These are phyloP conservation scores for Phaffia australis DNA, from an alignment of 768 basidiomycete species.

Conservation along the genomic window DNA sequence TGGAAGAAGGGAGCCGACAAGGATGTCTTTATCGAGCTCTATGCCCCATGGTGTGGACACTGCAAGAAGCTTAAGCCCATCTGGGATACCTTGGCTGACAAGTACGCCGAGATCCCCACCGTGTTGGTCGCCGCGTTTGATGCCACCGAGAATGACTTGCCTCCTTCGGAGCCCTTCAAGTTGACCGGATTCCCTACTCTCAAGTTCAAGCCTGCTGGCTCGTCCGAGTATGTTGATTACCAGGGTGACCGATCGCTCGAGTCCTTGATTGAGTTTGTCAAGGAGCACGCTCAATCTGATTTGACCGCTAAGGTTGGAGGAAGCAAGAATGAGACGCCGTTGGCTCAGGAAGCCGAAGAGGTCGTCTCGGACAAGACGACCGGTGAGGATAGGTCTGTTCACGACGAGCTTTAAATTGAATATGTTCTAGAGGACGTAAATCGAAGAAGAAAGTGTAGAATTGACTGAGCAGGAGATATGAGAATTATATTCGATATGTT, in stretches of 20 bases:
- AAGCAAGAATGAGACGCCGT: slow-evolving; percentile 49
- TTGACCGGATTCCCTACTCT: slow-evolving; percentile 67
- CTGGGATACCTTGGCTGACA: slow-evolving; percentile 83
- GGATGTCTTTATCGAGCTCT: slow-evolving; percentile 95
- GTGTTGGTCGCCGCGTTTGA: slow-evolving; percentile 71
- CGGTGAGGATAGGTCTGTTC: slow-evolving; percentile 29
- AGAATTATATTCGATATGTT: too few species aligned
- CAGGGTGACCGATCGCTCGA: slow-evolving; percentile 74
- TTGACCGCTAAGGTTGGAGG: slow-evolving; percentile 34
- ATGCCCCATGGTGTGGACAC: slow-evolving; percentile 93
- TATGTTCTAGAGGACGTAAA: neutral
- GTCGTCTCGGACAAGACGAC: slow-evolving; percentile 28
- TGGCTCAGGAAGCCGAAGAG: slow-evolving; percentile 25
- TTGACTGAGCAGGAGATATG: too few species aligned
- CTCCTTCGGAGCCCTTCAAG: slow-evolving; percentile 74
- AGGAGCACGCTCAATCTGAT: slow-evolving; percentile 41
- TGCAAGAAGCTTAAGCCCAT: slow-evolving; percentile 93
- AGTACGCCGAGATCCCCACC: slow-evolving; percentile 55
- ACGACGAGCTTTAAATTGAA: slow-evolving; percentile 37
- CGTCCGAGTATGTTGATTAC: slow-evolving; percentile 77
- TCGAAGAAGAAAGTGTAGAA: too few species aligned
- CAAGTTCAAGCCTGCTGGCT: slow-evolving; percentile 90
- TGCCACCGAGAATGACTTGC: slow-evolving; percentile 90
- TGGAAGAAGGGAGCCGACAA: slow-evolving; percentile 61
- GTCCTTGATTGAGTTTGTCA: slow-evolving; percentile 68